Base-by-base conservation (phyloP, 1,139 yeast species). In the Yamadazyma atmosphaerica region DNA sequence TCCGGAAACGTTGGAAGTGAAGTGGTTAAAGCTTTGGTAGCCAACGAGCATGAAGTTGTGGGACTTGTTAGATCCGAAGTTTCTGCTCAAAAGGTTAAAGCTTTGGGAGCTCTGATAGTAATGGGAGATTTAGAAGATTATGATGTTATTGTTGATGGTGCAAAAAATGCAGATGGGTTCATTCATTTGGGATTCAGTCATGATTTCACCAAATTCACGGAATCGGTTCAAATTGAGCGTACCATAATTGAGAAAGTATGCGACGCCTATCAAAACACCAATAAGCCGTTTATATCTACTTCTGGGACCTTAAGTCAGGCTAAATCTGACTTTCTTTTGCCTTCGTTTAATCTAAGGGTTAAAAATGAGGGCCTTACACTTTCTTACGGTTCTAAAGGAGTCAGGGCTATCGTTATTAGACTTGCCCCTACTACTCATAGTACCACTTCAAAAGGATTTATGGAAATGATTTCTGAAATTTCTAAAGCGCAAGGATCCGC, bases 1-100 rank as follows among this genome's bases (percentile, higher is more conserved):
- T 57, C 65, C 18, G 74, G 74, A 3, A 68, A 56, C 43, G 60
- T 68, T 39, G 74, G 72, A n/a, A 58, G 55, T 40, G 59, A 58
- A 37, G 52, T 63, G 11, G 49, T 59, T 31, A 50, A 58, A 40
- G 46, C 41, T 22, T 58, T 61, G 26, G 33, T 66, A 22, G 50
- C 46, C 3, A 45, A 56, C 26, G 61, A 59, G 11, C 65, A 66
- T 47, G 44, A 44, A 12, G 72, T 68, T 2, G 48, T 65, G 15
- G 74, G 72, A 6, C 48, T 69, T 2, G 73, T 65, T 9, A 57
- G 75, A 52, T 52, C 68, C 3, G 43, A 45, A 1, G 55, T 49
- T 12, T 63, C 65, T 37, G 73, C 71, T 19, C 63, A 58, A 4
- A 46, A 50, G 18, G 52, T 68, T 32, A 48, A 51, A 28, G 41